phyloP scores from a whole-genome alignment of 306 rosid genomes.

The Chamaecrista fasciculata region DNA sequence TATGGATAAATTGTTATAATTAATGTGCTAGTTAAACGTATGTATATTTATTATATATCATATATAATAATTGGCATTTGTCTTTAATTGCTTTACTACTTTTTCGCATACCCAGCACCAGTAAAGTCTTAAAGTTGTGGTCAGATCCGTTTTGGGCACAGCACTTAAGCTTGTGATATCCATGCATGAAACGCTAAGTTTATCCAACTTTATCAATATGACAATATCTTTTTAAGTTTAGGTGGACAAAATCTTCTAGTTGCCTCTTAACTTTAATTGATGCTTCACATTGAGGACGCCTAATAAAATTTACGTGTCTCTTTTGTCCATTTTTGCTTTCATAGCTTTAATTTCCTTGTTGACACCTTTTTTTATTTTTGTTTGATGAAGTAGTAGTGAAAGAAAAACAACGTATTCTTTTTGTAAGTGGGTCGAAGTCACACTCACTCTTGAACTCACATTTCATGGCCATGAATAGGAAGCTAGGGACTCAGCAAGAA shows the following conservation, averaged over 20 bases:
- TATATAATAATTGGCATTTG: not conserved
- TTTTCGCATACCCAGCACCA: constrained; percentile 3
- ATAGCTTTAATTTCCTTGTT: constrained; percentile 6
- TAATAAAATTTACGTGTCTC: constrained; percentile 31
- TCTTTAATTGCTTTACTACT: not conserved
- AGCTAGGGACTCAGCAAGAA: no score
- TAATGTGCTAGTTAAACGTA: not conserved
- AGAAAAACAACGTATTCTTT: constrained; percentile 16
- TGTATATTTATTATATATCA: not conserved
- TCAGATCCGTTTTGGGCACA: constrained; percentile 28
- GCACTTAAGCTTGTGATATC: constrained; percentile 25
- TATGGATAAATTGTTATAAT: not conserved
- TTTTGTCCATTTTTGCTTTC: constrained; percentile 22
- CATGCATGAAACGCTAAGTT: constrained; percentile 25
- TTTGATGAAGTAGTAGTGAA: no score
- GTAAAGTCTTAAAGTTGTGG: constrained; percentile 26
- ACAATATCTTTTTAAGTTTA: constrained; percentile 22
- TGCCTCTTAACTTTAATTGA: constrained; percentile 40
- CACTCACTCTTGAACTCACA: no score
- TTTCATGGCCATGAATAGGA: no score
- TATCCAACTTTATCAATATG: constrained; percentile 39
- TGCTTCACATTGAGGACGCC: constrained; percentile 23
- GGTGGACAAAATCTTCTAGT: constrained; percentile 38
- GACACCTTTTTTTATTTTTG: constrained; percentile 29
- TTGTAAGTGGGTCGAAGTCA: constrained; percentile 32